These are phyloP conservation scores for Fusarium clavum DNA, from an alignment of 2,329 filamentous ascomycete genomes.

Conservation along the genomic window DNA sequence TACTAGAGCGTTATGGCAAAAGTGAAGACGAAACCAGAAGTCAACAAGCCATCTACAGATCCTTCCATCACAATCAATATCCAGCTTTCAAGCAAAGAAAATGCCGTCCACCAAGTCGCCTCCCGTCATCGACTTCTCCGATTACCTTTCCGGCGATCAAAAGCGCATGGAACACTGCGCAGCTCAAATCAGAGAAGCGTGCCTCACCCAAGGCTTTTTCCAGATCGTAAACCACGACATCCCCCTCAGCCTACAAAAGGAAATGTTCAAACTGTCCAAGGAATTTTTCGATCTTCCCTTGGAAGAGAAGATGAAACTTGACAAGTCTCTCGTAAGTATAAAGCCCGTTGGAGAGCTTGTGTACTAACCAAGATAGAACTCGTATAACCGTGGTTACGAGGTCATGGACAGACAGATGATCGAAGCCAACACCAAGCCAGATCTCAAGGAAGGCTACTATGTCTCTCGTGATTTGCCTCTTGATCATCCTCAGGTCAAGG, in stretches of 20 bases:
- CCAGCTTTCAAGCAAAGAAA: too few species aligned
- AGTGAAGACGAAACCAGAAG: too few species aligned
- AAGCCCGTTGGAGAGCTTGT: too few species aligned
- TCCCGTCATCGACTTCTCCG: too few species aligned
- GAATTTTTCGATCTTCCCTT: constrained; percentile 55
- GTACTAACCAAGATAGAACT: constrained; percentile 51
- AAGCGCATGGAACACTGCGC: neutral
- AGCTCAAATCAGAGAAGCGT: constrained; percentile 3
- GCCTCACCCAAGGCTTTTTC: constrained; percentile 5
- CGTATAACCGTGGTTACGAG: constrained; percentile 63
- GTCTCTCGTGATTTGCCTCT: constrained; percentile 55
- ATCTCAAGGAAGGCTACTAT: constrained; percentile 58
- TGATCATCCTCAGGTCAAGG: constrained; percentile 55
- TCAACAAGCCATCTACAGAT: too few species aligned
- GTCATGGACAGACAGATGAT: constrained; percentile 59
- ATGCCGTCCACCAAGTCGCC: too few species aligned
- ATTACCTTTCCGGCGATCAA: too few species aligned
- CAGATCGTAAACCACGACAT: constrained; percentile 4
- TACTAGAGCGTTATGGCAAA: too few species aligned
- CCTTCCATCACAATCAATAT: too few species aligned
- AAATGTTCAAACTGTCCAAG: neutral
- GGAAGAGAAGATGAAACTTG: constrained; percentile 58
- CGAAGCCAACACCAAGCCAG: constrained; percentile 57
- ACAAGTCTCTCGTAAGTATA: constrained; percentile 39
- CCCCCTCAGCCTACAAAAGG: neutral